These are phyloP conservation scores for Neurospora discreta DNA, from an alignment of 495 filamentous ascomycete genomes.

Conservation along the genomic window DNA sequence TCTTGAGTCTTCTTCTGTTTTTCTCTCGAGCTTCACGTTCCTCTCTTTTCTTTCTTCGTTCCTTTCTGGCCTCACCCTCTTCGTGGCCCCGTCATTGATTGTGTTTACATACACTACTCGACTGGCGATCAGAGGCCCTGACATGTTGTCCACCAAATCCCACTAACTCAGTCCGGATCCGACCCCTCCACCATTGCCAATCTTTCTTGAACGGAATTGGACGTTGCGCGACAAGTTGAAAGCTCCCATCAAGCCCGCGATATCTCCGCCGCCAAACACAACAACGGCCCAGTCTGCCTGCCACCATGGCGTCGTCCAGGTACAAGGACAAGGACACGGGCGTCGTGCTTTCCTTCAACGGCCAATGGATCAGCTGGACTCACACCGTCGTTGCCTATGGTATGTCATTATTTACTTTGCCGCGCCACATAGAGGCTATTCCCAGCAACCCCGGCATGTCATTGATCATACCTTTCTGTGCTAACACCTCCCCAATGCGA, in stretches of 20 bases:
- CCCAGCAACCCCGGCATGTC: background rate
- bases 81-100: background rate
- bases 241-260: background rate
- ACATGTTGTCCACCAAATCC: background rate
- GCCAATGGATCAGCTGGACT: slow-evolving; percentile 81
- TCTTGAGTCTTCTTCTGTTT: background rate
- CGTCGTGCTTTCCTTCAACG: slow-evolving; percentile 72
- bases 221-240: background rate
- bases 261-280: background rate
- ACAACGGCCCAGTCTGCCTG: background rate
- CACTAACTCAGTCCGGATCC: background rate
- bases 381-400: slow-evolving; percentile 79
- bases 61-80: background rate
- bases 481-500: slow-evolving; percentile 1
- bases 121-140: background rate
- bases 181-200: background rate
- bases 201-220: background rate
- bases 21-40: no score
- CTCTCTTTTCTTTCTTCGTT: background rate
- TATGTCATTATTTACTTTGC: slow-evolving; percentile 22
- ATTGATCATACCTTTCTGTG: background rate
- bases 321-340: slow-evolving; percentile 68
- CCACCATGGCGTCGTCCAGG: slow-evolving; percentile 41
- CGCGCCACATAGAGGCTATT: background rate
- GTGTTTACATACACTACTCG: background rate